These are phyloP conservation scores for Dovyalis caffra DNA, from an alignment of 345 rosid genomes.

Conservation along the genomic window DNA sequence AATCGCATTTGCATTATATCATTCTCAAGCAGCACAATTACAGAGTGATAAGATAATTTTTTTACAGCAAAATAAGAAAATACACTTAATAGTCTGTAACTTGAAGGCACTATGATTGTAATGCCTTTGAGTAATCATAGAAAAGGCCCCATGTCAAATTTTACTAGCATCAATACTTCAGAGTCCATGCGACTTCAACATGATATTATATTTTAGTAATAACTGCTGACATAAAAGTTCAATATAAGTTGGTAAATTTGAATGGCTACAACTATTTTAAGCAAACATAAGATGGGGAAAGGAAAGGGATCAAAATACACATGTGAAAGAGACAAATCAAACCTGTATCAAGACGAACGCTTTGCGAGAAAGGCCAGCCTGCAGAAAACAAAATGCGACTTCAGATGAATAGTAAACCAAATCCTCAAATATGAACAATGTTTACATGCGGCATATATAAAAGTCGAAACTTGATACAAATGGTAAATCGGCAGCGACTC, in stretches of 20 bases:
- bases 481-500: too few species aligned
- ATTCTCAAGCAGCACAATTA: not conserved
- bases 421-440: too few species aligned
- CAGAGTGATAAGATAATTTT: not conserved
- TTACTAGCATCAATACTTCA: not conserved
- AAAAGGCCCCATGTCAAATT: not conserved
- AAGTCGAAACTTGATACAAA: too few species aligned
- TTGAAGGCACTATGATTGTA: not conserved
- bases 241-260: not conserved
- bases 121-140: not conserved
- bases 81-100: not conserved
- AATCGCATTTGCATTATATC: too few species aligned
- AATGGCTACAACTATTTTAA: not conserved
- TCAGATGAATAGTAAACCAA: slow-evolving; percentile 21
- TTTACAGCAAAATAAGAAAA: not conserved
- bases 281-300: not conserved
- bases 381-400: slow-evolving; percentile 24
- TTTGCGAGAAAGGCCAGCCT: slow-evolving; percentile 88
- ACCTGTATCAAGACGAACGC: slow-evolving; percentile 93
- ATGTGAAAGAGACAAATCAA: slow-evolving; percentile 9
- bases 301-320: not conserved
- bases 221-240: not conserved
- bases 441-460: too few species aligned
- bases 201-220: too few species aligned
- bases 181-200: not conserved